Conservation (phyloP, 805 yeast species). For the Yamadazyma ubonensis region DNA sequence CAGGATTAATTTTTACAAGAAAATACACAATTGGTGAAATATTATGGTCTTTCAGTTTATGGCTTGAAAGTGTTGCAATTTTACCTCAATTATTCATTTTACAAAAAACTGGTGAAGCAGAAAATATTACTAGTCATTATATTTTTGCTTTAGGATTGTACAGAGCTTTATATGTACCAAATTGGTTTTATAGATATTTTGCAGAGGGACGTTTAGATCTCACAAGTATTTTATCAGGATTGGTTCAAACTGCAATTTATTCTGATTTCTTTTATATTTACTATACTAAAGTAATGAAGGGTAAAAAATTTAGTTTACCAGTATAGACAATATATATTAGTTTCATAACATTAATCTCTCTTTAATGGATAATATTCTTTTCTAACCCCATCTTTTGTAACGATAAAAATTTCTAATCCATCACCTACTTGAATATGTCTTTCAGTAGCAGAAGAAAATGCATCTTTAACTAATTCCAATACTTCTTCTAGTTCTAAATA, state of each 20-base stretch:
- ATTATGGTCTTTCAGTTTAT: conserved; percentile 84
- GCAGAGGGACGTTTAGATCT: conserved; percentile 64
- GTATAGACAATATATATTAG: conserved; percentile 22
- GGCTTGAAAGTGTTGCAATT: conserved; percentile 92
- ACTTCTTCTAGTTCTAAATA: conserved; percentile 82
- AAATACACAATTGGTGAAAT: conserved; percentile 62
- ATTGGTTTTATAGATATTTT: conserved; percentile 88
- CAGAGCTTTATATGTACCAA: conserved; percentile 86
- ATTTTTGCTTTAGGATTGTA: conserved; percentile 91
- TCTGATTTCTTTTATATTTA: conserved; percentile 96
- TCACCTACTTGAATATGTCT: conserved; percentile 99
- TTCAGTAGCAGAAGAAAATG: conserved; percentile 94
- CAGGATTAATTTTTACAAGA: conserved; percentile 61
- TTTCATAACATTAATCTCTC: conserved; percentile 56
- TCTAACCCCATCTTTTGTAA: conserved; percentile 90
- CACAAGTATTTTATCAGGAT: conserved; percentile 73
- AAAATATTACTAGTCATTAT: conserved; percentile 84
- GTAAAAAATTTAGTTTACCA: conserved; percentile 74
- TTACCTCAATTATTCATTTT: conserved; percentile 90
- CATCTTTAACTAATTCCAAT: conserved; percentile 82
- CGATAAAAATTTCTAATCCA: conserved; percentile 85
- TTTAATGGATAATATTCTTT: conserved; percentile 82
- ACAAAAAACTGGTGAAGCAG: conserved; percentile 86
- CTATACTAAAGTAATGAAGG: conserved; percentile 74
- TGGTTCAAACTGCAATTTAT: conserved; percentile 82